These are phyloP conservation scores for Penicillium turbatum DNA, from an alignment of 495 filamentous ascomycete genomes.

Conservation along the genomic window DNA sequence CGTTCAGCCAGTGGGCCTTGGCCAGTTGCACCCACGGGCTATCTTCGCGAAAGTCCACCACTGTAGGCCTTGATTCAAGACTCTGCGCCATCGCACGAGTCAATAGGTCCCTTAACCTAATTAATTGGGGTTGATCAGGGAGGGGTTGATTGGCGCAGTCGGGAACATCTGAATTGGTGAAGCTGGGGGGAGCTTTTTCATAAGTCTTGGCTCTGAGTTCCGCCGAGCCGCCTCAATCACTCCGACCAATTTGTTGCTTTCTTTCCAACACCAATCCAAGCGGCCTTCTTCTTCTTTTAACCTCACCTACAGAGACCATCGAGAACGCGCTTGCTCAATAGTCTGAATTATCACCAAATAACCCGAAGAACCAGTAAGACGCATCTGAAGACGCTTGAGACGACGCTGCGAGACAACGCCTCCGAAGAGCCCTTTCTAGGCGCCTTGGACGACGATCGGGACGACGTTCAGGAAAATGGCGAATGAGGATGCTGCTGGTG, in stretches of 20 bases:
- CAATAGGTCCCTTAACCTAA: conserved; percentile 26
- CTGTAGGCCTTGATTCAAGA: conserved; percentile 52
- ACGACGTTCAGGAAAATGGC: conserved; percentile 37
- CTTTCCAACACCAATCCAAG: neutral
- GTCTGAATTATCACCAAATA: neutral
- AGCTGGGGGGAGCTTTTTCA: conserved; percentile 27
- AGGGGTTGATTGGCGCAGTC: conserved; percentile 32
- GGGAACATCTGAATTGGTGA: conserved; percentile 16
- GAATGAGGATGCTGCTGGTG: conserved; percentile 49
- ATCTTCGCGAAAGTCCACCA: conserved; percentile 71
- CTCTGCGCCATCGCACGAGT: conserved; percentile 43
- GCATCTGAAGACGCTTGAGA: neutral
- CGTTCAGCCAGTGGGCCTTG: conserved; percentile 76
- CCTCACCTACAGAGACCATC: no score
- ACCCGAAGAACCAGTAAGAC: neutral
- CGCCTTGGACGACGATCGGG: neutral
- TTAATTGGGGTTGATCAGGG: conserved; percentile 28
- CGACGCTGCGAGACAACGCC: neutral
- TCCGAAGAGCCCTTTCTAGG: neutral
- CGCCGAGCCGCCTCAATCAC: conserved; percentile 24
- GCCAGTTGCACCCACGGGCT: conserved; percentile 79
- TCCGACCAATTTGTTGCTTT: neutral
- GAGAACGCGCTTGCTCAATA: neutral
- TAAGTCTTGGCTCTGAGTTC: conserved; percentile 29
- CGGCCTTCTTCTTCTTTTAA: neutral